Evolutionary conservation across 2,329 filamentous ascomycete species (phyloP), one percentile per base, ranked within the genome.

Genomic region (Magnaporthiopsis poae): DNA sequence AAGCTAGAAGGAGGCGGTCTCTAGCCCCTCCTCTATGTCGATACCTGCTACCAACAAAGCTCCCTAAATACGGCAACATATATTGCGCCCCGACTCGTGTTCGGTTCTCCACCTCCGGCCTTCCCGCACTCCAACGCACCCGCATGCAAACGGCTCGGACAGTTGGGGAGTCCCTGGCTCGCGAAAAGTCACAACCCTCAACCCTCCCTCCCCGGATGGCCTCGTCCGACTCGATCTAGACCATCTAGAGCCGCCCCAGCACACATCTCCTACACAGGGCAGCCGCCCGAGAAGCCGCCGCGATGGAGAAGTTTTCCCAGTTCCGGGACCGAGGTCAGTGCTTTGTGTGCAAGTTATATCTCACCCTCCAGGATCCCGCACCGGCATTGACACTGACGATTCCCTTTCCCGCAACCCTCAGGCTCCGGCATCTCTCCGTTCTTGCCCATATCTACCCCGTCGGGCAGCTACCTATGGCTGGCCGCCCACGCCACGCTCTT

Each of bases 381-480:
- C 27, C 15, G 46, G 13, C 12, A n/a, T 21, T n/a, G 63, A 39
- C 33, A n/a, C 25, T 61, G 36, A 61, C 67, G 27, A 18, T 27
- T 27, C 27, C 46, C 61, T 36, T 25, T 59, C 36, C 52, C 21
- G n/a, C 21, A 56, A 56, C 25, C 4, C 25, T 12, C 69, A 98
- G 94, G 93, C 71, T 96, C 95, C 71, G 94, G 95, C 73, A 96
- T 99, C 76, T 91, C 95, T 70, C 95, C 95, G 67, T 99, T 99
- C 80, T 88, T 98, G 69, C 93, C 95, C 21, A 85, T 93, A 66
- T 84, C 87, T 25, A 85, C 89, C 8, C 85, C 87, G 3, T 70
- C 70, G 63, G 80, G 87, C 31, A 84, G 88, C 13, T 78, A 84
- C 67, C 75, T 90, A 68, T 86, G 86, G 70, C 82, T 86, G 21